Base-by-base conservation (phyloP, 2,329 filamentous ascomycete species). In the Diaporthe ampelina region DNA sequence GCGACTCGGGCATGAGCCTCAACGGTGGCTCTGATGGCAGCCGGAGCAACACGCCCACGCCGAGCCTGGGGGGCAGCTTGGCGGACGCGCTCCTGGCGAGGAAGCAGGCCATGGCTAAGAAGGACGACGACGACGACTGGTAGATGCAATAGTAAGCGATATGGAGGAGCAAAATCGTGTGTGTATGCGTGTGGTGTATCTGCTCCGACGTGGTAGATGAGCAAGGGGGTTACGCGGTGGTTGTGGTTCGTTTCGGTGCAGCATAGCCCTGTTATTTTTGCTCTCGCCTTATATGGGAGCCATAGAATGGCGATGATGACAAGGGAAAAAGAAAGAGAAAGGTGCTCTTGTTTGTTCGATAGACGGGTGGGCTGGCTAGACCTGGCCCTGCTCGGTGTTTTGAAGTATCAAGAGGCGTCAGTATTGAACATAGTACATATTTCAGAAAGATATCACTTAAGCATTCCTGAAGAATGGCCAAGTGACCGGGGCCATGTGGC, bases 81-180 rank as follows among this genome's bases (percentile, higher is more conserved):
- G 94, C 94, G 3, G 94, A 95, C 81, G 94, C 94, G n/a, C 84
- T 97, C 78, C 86, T 94, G 78, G 93, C 93, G 57, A 88, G 94
- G 79, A 93, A 95, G 85, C 91, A 90, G 77, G 93, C 93, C 8
- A 94, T 95, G 92, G 91, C 92, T 79, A 91, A 89, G 79, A 91
- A 90, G 82, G 89, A 92, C 26, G 91, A 93, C 24, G 92, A 94
- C 61, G 92, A 93, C 77, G 91, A 94, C 80, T 94, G 92, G 92
- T 94, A 79, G 69, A 43, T 19, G 15, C 15, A 56, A 24, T 24
- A 26, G n/a, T 9, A 35, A 43, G 15, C n/a, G 72, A n/a, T 43
- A 15, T 21, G n/a, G 29, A 8, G 10, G 8, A 48, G 32, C 11
- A 11, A 4, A 48, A n/a, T 58, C 4, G 43, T 17, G 21, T n/a